Percentiles rank a stretch among this genome's conserved stretches.
phyloP scores from a whole-genome alignment of 371 early-diverging fungal species.

The Cokeromyces recurvatus region DNA sequence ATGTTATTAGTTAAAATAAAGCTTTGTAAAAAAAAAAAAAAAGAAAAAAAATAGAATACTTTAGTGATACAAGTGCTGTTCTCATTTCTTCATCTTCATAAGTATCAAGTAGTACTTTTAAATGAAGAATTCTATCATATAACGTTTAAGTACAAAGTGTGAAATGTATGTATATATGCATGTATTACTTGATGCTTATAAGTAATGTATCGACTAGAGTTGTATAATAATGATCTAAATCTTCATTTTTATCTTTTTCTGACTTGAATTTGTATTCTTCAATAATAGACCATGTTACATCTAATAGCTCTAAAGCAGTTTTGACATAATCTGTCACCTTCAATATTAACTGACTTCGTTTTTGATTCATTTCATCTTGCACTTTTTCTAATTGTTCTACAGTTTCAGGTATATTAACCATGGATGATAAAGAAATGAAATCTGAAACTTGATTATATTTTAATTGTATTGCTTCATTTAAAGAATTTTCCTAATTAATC shows the following conservation, averaged over 20 bases:
- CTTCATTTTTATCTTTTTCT: background rate
- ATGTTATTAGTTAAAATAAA: no score
- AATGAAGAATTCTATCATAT: constrained; percentile 11
- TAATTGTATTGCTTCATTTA: background rate
- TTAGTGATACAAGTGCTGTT: constrained; percentile 7
- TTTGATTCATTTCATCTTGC: background rate
- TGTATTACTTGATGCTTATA: no score
- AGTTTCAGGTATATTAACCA: no score
- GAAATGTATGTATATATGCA: no score
- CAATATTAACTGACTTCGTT: background rate
- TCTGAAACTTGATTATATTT: constrained; percentile 3
- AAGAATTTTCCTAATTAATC: no score
- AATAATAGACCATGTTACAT: constrained; percentile 15
- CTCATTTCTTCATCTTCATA: constrained; percentile 9
- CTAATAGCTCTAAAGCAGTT: constrained; percentile 4
- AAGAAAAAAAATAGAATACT: constrained; percentile 1
- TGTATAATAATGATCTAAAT: constrained; percentile 6
- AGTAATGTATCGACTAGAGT: constrained; percentile 7
- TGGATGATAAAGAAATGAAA: background rate
- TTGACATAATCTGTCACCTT: constrained; percentile 1
- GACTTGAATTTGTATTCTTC: constrained; percentile 14
- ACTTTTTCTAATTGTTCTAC: no score
- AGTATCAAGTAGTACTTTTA: constrained; percentile 6
- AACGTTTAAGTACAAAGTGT: no score
- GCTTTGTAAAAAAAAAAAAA: no score